phyloP scores from a whole-genome alignment of 2,329 filamentous ascomycete genomes.

The Trichoderma koningiopsis region DNA sequence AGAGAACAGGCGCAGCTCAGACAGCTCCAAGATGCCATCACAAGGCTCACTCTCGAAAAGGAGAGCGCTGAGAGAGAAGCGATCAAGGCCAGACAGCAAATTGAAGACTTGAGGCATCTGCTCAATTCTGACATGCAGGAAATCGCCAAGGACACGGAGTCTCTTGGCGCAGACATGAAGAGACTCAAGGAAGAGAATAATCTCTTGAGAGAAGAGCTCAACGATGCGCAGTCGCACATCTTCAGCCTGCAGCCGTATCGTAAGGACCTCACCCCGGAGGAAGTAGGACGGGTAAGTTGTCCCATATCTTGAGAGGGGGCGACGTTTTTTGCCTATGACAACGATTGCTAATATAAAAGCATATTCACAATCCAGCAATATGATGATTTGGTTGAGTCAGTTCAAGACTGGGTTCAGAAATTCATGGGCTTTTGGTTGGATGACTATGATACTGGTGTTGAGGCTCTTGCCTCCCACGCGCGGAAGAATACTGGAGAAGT shows the following conservation, averaged over 20 bases:
- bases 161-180: constrained; percentile 29
- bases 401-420: constrained; percentile 42
- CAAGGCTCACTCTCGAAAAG: constrained; percentile 32
- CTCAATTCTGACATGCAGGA: constrained; percentile 32
- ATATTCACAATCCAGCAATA: constrained; percentile 37
- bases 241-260: constrained; percentile 46
- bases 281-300: constrained; percentile 40
- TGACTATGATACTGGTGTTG: constrained; percentile 32
- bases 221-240: constrained; percentile 44
- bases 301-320: not conserved
- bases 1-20: constrained; percentile 19
- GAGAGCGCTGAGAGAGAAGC: constrained; percentile 38
- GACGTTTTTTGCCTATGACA: too few species aligned
- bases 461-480: constrained; percentile 29
- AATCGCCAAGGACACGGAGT: constrained; percentile 32
- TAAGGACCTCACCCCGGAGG: constrained; percentile 42
- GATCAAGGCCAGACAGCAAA: constrained; percentile 32
- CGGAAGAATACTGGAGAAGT: constrained; percentile 34
- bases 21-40: constrained; percentile 28
- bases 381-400: constrained; percentile 38
- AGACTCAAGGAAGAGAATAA: constrained; percentile 35
- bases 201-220: constrained; percentile 36
- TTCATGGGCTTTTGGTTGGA: constrained; percentile 39
- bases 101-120: constrained; percentile 32
- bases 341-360: not conserved